These are phyloP conservation scores for Rhododendron molle DNA, from an alignment of 148 eudicot genomes.

Conservation along the genomic window DNA sequence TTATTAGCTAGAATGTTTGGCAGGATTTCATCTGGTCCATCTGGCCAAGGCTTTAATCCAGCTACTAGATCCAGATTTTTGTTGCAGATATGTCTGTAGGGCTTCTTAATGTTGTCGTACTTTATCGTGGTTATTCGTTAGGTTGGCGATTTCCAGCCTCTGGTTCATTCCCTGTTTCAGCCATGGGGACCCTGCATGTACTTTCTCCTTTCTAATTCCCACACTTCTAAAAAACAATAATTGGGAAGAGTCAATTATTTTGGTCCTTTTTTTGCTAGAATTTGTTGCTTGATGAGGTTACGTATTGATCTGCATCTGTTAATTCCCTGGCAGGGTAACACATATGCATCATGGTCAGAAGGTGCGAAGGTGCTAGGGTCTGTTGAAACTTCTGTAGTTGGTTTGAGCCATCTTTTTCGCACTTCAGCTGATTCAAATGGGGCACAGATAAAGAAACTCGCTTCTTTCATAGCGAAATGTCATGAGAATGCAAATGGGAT, in stretches of 20 bases:
- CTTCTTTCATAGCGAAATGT: constrained; percentile 55
- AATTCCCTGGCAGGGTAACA: constrained; percentile 33
- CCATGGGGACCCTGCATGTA: neutral
- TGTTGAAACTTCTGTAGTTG: constrained; percentile 84
- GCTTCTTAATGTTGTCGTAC: neutral
- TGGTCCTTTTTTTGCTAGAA: neutral
- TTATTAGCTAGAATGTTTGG: neutral
- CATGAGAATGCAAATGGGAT: constrained; percentile 41
- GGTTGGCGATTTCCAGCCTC: neutral
- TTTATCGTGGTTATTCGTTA: neutral
- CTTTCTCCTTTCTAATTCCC: neutral
- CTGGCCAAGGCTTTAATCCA: neutral
- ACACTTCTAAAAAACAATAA: neutral
- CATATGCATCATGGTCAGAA: constrained; percentile 23
- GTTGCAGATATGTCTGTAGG: neutral
- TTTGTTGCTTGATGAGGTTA: neutral
- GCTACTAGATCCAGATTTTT: neutral
- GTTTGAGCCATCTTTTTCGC: constrained; percentile 73
- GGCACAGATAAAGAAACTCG: constrained; percentile 60
- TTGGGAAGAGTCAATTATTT: neutral
- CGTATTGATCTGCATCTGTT: neutral
- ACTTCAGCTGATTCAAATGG: constrained; percentile 71
- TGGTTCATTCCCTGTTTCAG: neutral
- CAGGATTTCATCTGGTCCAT: neutral
- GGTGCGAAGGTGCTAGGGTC: constrained; percentile 49